Evolutionary conservation across 805 yeast species (phyloP).

Genomic region (Naumovozyma baii): DNA sequence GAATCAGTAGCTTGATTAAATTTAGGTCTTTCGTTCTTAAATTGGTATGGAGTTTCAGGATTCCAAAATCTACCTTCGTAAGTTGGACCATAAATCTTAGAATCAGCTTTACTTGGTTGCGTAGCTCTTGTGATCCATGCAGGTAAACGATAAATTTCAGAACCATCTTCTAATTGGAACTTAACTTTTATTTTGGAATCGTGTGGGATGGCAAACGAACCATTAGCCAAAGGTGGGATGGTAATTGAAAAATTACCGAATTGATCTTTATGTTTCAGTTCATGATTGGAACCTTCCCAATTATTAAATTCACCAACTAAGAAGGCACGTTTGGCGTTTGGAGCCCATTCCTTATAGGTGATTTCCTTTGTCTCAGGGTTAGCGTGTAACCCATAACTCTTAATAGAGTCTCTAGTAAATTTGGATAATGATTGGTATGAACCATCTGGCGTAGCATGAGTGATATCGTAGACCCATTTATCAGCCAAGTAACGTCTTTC

Average conservation of each 20-base stretch:
- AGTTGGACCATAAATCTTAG: constrained; percentile 32
- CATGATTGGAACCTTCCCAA: constrained; percentile 57
- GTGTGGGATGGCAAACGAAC: constrained; percentile 59
- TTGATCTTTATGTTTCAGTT: constrained; percentile 44
- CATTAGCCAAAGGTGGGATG: constrained; percentile 41
- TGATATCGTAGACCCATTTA: constrained; percentile 49
- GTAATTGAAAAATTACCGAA: constrained; percentile 62
- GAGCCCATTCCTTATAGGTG: constrained; percentile 76
- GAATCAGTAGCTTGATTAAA: constrained; percentile 36
- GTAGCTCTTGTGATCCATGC: constrained; percentile 86
- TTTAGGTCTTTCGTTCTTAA: constrained; percentile 57
- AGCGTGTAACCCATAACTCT: constrained; percentile 68
- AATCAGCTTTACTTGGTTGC: constrained; percentile 48
- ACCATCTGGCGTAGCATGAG: constrained; percentile 28
- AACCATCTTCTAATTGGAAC: constrained; percentile 57
- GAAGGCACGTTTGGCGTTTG: constrained; percentile 66
- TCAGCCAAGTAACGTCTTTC: constrained; percentile 59
- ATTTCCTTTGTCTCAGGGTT: constrained; percentile 43
- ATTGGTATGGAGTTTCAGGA: constrained; percentile 50
- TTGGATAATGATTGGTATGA: constrained; percentile 56
- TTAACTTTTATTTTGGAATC: constrained; percentile 68
- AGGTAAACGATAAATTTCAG: constrained; percentile 68
- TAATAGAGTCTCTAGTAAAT: constrained; percentile 66
- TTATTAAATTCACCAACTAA: constrained; percentile 88
- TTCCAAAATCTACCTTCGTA: constrained; percentile 94